These are phyloP conservation scores for Cephalotrichum gorgonifer DNA, from an alignment of 2,329 filamentous ascomycete genomes.

Conservation along the genomic window DNA sequence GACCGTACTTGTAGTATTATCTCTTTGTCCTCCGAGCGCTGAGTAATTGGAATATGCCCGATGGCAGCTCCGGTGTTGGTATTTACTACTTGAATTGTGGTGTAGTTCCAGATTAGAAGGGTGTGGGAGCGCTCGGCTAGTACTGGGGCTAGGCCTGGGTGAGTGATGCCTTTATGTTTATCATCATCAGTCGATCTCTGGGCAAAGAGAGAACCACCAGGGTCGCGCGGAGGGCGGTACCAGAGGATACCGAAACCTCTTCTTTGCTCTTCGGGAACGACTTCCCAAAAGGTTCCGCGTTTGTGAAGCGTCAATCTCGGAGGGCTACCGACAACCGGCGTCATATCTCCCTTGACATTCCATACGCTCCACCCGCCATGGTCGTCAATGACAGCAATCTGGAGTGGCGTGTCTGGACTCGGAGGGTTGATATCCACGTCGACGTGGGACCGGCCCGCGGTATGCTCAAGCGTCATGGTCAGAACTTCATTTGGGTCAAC, in stretches of 20 bases:
- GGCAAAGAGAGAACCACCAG: neutral
- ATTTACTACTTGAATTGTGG: constrained; percentile 3
- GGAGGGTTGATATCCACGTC: constrained; percentile 57
- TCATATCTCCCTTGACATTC: constrained; percentile 23
- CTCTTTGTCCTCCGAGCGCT: constrained; percentile 4
- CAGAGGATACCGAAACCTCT: neutral
- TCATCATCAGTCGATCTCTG: neutral
- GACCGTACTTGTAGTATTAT: constrained; percentile 5
- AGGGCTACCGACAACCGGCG: neutral
- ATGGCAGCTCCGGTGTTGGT: neutral
- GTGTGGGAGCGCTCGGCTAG: neutral
- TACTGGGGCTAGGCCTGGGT: neutral
- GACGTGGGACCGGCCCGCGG: constrained; percentile 44
- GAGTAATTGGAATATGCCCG: constrained; percentile 1
- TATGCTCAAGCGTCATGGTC: constrained; percentile 38
- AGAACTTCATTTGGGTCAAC: constrained; percentile 46
- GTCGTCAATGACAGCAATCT: constrained; percentile 57
- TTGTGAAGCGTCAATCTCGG: neutral
- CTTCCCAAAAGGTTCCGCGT: neutral
- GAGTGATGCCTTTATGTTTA: neutral
- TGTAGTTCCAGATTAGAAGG: constrained; percentile 7
- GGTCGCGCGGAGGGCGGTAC: neutral
- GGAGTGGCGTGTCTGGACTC: constrained; percentile 35
- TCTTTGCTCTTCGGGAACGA: neutral
- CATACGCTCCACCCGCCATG: constrained; percentile 59